phyloP scores from a whole-genome alignment of 306 rosid genomes.

The Quercus dentata region DNA sequence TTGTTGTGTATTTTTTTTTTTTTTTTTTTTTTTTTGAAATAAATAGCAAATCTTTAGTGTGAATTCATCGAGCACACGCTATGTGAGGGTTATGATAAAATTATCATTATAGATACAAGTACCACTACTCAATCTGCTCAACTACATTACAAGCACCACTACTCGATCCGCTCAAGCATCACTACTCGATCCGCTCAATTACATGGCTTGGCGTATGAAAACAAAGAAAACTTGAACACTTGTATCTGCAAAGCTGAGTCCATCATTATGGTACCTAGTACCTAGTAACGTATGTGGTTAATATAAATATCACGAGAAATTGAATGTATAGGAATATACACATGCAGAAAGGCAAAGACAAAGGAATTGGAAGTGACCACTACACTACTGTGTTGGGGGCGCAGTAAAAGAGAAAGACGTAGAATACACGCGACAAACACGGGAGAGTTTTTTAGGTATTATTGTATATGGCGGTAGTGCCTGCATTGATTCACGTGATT shows the following conservation, averaged over 20 bases:
- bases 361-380: neutral
- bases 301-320: neutral
- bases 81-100: too few species aligned
- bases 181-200: too few species aligned
- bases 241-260: neutral
- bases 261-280: neutral
- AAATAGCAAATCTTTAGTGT: too few species aligned
- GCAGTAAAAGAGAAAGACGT: constrained; percentile 17
- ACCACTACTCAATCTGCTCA: rapidly evolving
- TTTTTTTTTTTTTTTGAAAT: too few species aligned
- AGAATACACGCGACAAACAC: constrained; percentile 45
- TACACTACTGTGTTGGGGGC: neutral
- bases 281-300: too few species aligned
- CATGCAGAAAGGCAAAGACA: neutral
- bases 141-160: too few species aligned
- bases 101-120: too few species aligned
- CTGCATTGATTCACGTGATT: constrained; percentile 31
- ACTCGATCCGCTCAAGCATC: rapidly evolving
- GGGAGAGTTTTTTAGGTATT: constrained; percentile 13
- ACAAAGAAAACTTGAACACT: too few species aligned
- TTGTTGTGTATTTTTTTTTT: too few species aligned
- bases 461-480: constrained; percentile 15
- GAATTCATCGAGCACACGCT: too few species aligned
- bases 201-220: too few species aligned
- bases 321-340: neutral